Evolutionary conservation across 495 filamentous ascomycete genomes (phyloP).

Genomic region (Neurospora discreta): DNA sequence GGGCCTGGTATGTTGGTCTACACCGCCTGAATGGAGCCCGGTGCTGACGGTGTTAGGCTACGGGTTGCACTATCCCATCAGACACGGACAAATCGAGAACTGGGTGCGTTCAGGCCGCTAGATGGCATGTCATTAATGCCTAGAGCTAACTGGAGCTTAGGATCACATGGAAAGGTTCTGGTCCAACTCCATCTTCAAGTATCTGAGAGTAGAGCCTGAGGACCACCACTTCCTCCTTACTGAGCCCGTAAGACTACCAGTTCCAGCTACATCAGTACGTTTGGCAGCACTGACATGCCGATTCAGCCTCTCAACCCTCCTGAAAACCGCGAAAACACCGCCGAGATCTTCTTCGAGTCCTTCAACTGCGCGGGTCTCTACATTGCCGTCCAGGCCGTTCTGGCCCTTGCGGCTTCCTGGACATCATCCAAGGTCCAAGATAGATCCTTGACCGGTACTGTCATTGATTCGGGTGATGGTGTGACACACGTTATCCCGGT

Average conservation of each 20-base stretch:
- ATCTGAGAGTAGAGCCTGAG: slow-evolving; percentile 93
- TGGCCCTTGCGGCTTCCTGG: slow-evolving; percentile 95
- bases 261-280: background rate
- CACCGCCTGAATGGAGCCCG: background rate
- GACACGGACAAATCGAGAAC: slow-evolving; percentile 96
- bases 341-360: slow-evolving; percentile 99
- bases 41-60: slow-evolving; percentile 51
- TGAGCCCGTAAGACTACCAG: slow-evolving; percentile 61
- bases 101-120: slow-evolving; percentile 50
- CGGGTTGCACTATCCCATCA: slow-evolving; percentile 90
- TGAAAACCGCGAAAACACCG: slow-evolving; percentile 97
- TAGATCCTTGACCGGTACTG: slow-evolving; percentile 91
- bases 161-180: slow-evolving; percentile 99
- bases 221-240: slow-evolving; percentile 97
- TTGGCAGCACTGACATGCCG: slow-evolving; percentile 9
- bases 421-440: slow-evolving; percentile 96
- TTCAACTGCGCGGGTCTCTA: slow-evolving; percentile 99
- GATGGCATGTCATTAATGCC: background rate
- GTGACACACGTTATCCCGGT: slow-evolving; percentile 99
- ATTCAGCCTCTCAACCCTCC: slow-evolving; percentile 89
- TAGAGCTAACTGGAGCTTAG: slow-evolving; percentile 31
- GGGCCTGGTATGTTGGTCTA: slow-evolving; percentile 56
- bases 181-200: slow-evolving; percentile 99
- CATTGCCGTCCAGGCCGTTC: slow-evolving; percentile 95
- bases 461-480: slow-evolving; percentile 95